Evolutionary conservation across 345 rosid species (phyloP).

Genomic region (Mangifera indica): DNA sequence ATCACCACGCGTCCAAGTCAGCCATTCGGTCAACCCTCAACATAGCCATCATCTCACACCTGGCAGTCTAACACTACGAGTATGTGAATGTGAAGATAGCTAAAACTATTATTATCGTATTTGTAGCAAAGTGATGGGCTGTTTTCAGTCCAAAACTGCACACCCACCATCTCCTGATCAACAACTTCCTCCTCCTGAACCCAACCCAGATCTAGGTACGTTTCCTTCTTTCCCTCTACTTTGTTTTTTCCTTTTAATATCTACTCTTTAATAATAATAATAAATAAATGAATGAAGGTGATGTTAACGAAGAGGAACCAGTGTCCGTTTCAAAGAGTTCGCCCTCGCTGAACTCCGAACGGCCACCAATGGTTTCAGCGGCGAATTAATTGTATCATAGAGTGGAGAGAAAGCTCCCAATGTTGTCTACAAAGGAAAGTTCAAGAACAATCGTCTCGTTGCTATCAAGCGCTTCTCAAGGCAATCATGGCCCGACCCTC

Average conservation of each 20-base stretch:
- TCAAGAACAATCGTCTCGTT: slow-evolving; percentile 60
- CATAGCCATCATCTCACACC: background rate
- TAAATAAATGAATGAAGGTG: slow-evolving; percentile 27
- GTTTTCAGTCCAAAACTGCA: slow-evolving; percentile 84
- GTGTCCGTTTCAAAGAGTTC: slow-evolving; percentile 70
- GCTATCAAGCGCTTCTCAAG: slow-evolving; percentile 89
- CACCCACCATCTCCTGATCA: slow-evolving; percentile 69
- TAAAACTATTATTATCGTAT: too few species aligned
- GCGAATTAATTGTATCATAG: slow-evolving; percentile 79
- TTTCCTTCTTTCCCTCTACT: slow-evolving; percentile 3
- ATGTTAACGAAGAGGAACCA: slow-evolving; percentile 42
- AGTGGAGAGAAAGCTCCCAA: slow-evolving; percentile 97
- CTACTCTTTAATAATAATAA: background rate
- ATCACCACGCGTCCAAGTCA: background rate
- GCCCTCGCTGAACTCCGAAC: slow-evolving; percentile 63
- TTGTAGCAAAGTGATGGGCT: slow-evolving; percentile 56
- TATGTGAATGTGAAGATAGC: background rate
- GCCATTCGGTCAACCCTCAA: background rate
- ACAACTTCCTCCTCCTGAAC: slow-evolving; percentile 48
- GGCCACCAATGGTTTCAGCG: slow-evolving; percentile 80
- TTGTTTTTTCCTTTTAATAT: background rate
- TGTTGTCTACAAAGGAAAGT: slow-evolving; percentile 81
- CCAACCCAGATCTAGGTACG: slow-evolving; percentile 66
- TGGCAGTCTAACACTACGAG: background rate
- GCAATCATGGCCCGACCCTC: slow-evolving; percentile 96